These are phyloP conservation scores for Penicillium sp. DNA, from an alignment of 2,329 filamentous ascomycete genomes.

Conservation along the genomic window DNA sequence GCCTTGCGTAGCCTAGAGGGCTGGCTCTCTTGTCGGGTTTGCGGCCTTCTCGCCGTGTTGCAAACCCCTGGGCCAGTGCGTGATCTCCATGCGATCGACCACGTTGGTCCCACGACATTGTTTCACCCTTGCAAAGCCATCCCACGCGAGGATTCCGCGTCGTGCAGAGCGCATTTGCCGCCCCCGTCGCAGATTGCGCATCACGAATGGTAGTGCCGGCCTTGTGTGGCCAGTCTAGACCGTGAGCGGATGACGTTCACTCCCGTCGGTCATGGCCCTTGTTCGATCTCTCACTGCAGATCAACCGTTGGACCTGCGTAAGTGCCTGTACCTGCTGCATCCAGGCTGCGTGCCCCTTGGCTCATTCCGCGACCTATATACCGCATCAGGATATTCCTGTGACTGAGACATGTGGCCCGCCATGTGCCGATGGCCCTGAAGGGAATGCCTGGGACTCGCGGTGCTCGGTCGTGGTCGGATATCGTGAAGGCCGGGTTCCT, in stretches of 20 bases:
- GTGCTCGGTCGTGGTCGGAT: constrained; percentile 1
- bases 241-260: constrained; percentile 15
- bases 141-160: constrained; percentile 19
- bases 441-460: too few species aligned
- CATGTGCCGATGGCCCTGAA: constrained; percentile 24
- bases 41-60: neutral
- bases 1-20: neutral
- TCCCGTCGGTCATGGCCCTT: constrained; percentile 14
- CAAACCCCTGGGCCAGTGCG: constrained; percentile 7
- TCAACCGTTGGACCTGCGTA: constrained; percentile 12
- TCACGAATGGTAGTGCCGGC: neutral
- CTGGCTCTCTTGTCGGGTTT: neutral
- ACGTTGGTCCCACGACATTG: constrained; percentile 24
- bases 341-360: constrained; percentile 14
- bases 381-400: constrained; percentile 12
- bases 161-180: constrained; percentile 18
- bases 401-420: constrained; percentile 25
- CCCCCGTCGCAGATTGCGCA: neutral
- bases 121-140: constrained; percentile 16
- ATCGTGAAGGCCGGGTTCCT: constrained; percentile 7
- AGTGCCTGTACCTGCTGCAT: constrained; percentile 2
- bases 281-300: constrained; percentile 14
- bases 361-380: constrained; percentile 20
- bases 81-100: constrained; percentile 25
- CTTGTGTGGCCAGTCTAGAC: constrained; percentile 13